phyloP scores from a whole-genome alignment of 1,139 yeast species.

The Maudiozyma humilis region DNA sequence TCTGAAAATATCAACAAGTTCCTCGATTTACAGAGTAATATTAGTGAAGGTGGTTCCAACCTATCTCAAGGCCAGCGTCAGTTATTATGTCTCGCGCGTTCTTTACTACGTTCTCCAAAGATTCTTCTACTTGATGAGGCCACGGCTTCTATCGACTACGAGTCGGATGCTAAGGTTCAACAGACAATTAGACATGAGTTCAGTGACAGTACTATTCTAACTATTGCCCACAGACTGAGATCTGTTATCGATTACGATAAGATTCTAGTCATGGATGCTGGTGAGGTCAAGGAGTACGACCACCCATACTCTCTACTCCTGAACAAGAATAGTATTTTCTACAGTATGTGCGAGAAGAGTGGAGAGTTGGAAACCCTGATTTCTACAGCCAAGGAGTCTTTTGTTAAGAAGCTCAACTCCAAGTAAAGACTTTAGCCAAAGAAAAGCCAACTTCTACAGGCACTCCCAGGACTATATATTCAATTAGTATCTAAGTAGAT shows the following conservation, averaged over 20 bases:
- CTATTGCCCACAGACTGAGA: conserved; percentile 92
- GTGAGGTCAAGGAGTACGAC: conserved; percentile 83
- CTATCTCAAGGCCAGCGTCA: conserved; percentile 96
- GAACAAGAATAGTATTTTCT: conserved; percentile 57
- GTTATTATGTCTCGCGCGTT: conserved; percentile 84
- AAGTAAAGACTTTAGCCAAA: too few relatives aligned
- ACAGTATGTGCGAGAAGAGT: conserved; percentile 85
- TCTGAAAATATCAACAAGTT: conserved; percentile 74
- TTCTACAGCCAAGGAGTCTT: conserved; percentile 60
- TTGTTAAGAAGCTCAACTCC: conserved; percentile 29
- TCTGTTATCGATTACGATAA: conserved; percentile 92
- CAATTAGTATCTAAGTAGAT: too few relatives aligned
- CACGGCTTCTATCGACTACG: conserved; percentile 91
- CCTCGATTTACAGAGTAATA: conserved; percentile 55
- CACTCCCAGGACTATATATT: too few relatives aligned
- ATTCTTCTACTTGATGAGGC: conserved; percentile 89
- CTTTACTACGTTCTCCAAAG: conserved; percentile 77
- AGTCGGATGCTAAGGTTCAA: conserved; percentile 86
- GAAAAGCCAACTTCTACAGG: too few relatives aligned
- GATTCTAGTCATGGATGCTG: conserved; percentile 92
- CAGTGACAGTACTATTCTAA: conserved; percentile 69
- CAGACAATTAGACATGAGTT: conserved; percentile 86
- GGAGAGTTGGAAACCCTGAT: conserved; percentile 80
- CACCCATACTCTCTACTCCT: conserved; percentile 70
- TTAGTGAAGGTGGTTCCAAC: conserved; percentile 84